phyloP scores from a whole-genome alignment of 2,329 filamentous ascomycete genomes.

The Arthrobotrys iridis region DNA sequence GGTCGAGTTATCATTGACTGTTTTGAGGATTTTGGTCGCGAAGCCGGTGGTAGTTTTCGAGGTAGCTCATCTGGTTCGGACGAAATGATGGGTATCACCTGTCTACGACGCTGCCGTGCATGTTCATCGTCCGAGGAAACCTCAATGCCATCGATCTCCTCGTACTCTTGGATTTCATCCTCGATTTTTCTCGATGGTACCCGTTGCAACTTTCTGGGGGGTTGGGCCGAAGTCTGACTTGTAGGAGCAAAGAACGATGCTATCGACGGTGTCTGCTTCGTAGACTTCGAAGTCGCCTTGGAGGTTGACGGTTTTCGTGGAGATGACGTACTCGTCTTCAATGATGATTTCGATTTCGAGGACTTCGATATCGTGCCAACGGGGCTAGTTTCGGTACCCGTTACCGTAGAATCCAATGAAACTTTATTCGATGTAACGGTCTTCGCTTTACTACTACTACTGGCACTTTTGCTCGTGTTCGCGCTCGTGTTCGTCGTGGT shows the following conservation, averaged over 20 bases:
- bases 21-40: neutral
- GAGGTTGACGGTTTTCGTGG: slow-evolving; percentile 29
- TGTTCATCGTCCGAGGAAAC: slow-evolving; percentile 42
- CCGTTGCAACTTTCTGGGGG: slow-evolving; percentile 16
- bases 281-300: slow-evolving; percentile 15
- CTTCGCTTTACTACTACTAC: neutral
- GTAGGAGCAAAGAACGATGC: slow-evolving; percentile 46
- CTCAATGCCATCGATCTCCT: slow-evolving; percentile 47
- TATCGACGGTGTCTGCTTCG: slow-evolving; percentile 28
- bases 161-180: slow-evolving; percentile 40
- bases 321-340: neutral
- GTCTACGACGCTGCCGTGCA: slow-evolving; percentile 12
- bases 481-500: slow-evolving; percentile 28
- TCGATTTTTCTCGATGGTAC: slow-evolving; percentile 22
- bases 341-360: slow-evolving; percentile 20
- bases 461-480: slow-evolving; percentile 1
- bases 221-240: slow-evolving; percentile 27
- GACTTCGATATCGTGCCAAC: neutral
- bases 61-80: slow-evolving; percentile 52
- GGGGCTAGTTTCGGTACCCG: neutral
- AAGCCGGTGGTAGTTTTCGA: slow-evolving; percentile 34
- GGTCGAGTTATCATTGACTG: slow-evolving; percentile 1
- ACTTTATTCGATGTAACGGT: slow-evolving; percentile 1
- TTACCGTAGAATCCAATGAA: neutral
- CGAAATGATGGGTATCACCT: slow-evolving; percentile 48